A percentile compares a stretch with the other conserved stretches of the same genome.
Evolutionary conservation across 352 stramenopile species (phyloP).

Genomic region (Peronosclerospora sorghi): DNA sequence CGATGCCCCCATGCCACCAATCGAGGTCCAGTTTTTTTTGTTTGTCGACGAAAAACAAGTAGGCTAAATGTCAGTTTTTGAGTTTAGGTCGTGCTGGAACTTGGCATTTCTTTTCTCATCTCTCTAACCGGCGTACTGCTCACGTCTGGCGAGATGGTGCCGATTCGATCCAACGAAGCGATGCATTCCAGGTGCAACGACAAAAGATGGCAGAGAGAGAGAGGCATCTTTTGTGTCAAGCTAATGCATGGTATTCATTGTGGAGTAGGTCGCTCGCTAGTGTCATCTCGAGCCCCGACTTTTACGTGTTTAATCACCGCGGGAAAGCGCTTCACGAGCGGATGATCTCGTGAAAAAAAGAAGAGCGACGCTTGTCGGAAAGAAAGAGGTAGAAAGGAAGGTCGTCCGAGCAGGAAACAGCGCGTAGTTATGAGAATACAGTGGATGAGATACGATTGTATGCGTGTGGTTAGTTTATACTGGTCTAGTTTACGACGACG

Average conservation of each 20-base stretch:
- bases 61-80: slow-evolving; percentile 2
- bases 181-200: slow-evolving; percentile 45
- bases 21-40: slow-evolving; percentile 29
- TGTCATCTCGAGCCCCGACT: slow-evolving; percentile 60
- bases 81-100: slow-evolving; percentile 55
- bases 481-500: too few species aligned
- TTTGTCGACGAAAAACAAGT: not conserved
- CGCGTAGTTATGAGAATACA: too few species aligned
- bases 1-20: slow-evolving; percentile 52
- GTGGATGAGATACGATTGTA: too few species aligned
- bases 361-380: too few species aligned
- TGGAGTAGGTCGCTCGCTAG: slow-evolving; percentile 45
- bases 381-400: not conserved
- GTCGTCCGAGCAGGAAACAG: not conserved
- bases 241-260: not conserved
- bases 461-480: too few species aligned
- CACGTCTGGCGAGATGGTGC: slow-evolving; percentile 53
- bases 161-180: slow-evolving; percentile 58
- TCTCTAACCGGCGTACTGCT: slow-evolving; percentile 58
- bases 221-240: not conserved
- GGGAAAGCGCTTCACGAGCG: slow-evolving; percentile 64
- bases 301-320: slow-evolving; percentile 78
- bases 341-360: slow-evolving; percentile 20
- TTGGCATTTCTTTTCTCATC: slow-evolving; percentile 55
- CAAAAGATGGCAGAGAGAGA: slow-evolving; percentile 1